Conservation (phyloP, 1,139 yeast genomes). For the Pichia sp. region DNA sequence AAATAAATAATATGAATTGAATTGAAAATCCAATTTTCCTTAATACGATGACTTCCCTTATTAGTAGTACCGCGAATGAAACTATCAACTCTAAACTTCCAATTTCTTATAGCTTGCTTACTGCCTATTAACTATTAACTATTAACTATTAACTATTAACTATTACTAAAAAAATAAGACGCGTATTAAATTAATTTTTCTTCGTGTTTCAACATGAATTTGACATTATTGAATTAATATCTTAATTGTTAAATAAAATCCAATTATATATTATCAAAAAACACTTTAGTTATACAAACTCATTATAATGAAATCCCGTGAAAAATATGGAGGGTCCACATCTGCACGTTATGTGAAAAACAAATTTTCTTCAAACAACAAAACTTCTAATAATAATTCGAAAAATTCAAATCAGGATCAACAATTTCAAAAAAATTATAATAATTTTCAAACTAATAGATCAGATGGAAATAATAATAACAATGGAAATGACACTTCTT, state of each 20-base stretch:
- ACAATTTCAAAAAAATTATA: conserved; percentile 14
- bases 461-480: not conserved
- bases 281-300: not conserved
- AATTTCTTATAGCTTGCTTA: too few species aligned
- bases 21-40: too few species aligned
- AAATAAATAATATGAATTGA: too few species aligned
- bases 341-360: conserved; percentile 54
- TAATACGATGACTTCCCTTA: too few species aligned
- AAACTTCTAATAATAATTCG: conserved; percentile 2
- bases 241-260: not conserved
- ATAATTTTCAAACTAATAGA: conserved; percentile 14
- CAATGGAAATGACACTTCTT: conserved; percentile 1
- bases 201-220: not conserved
- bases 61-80: too few species aligned
- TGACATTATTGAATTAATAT: not conserved
- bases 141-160: too few species aligned
- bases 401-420: not conserved
- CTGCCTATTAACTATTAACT: too few species aligned
- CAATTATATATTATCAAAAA: too few species aligned
- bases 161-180: too few species aligned
- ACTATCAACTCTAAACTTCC: too few species aligned
- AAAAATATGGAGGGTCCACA: conserved; percentile 43
- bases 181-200: too few species aligned
- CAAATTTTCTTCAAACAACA: conserved; percentile 9
- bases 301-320: conserved; percentile 10